Base-by-base conservation (phyloP, 331 rosid genomes). In the Prunus yedoensis region DNA sequence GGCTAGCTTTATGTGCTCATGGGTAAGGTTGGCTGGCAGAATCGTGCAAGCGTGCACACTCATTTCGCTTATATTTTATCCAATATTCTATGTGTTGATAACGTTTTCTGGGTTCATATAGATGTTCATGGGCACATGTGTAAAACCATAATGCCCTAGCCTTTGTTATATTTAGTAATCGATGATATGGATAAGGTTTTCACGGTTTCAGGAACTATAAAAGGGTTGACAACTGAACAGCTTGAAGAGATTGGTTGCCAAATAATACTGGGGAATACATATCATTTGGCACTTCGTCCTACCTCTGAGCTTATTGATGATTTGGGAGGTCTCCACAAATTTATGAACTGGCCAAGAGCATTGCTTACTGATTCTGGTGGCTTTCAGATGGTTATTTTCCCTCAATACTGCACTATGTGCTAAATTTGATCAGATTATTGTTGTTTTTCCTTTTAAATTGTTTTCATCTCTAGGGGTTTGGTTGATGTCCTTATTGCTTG, bases 301-400 rank as follows among this genome's bases (percentile, higher is more conserved):
- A 90, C 93, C 71, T 92, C 99, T 4, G 93, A 94, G 85, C 97
- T 92, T 85, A 89, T 94, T 79, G 87, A 92, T 63, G 94, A 92
- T 80, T 74, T 86, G 74, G 94, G 97, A 16, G 97, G 99, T 73
- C 99, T 92, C 60, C 99, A 92, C 79, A 85, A 82, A 16, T 94
- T 89, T 81, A 94, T 94, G 99, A 94, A 94, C 83, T 94, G 97
- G 99, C 92, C 89, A 20, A 86, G 97, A 66, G 97, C 97, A 25
- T 25, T 94, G 85, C 99, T 94, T 66, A 94, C 99, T 3, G 97
- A 94, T 78, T 92, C 94, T 3, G 99, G 97, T 80, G 97, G 97
- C 81, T 94, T 94, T 89, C 97, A 94, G 82, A 94, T 94, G 97
- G 99, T 94, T 70, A 67, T 79, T 58, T 71, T 63, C 77, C 30